phyloP scores from a whole-genome alignment of 1,284 basidiomycete species.

The Papiliotrema nemorosa region DNA sequence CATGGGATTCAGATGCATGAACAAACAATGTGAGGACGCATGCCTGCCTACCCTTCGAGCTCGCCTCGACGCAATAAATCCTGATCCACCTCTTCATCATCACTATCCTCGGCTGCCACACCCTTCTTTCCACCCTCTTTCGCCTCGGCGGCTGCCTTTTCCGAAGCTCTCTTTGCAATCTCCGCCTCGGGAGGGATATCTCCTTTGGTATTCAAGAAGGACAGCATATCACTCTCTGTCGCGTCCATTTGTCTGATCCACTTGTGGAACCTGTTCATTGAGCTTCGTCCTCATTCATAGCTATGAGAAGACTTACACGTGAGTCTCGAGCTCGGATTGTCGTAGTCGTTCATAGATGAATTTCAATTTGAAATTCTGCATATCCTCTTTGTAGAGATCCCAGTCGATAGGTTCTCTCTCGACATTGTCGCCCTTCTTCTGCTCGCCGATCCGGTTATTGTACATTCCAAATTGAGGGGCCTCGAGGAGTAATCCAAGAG shows the following conservation, averaged over 20 bases:
- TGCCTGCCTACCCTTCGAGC: constrained; percentile 60
- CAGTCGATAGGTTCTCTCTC: constrained; percentile 56
- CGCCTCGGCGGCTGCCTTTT: constrained; percentile 56
- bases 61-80: constrained; percentile 61
- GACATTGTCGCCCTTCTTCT: constrained; percentile 26
- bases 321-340: constrained; percentile 71
- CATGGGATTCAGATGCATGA: too few relatives aligned
- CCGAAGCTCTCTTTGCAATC: constrained; percentile 60
- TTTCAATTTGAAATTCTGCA: constrained; percentile 75
- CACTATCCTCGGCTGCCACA: constrained; percentile 51
- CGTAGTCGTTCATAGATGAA: constrained; percentile 82
- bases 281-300: background rate
- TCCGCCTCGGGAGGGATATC: constrained; percentile 62
- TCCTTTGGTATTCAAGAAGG: constrained; percentile 61
- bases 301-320: constrained; percentile 59
- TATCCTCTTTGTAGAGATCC: constrained; percentile 59
- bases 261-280: constrained; percentile 37
- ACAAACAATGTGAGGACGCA: too few relatives aligned
- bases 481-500: constrained; percentile 90
- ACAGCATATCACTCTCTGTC: constrained; percentile 8
- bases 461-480: constrained; percentile 69
- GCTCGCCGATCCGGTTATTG: constrained; percentile 53
- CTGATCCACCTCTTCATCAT: constrained; percentile 60
- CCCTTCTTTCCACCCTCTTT: constrained; percentile 53
- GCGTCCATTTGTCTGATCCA: constrained; percentile 46